A percentile compares a stretch with the other conserved stretches of the same genome.
Evolutionary conservation across 192 early-diverging fungal genomes (phyloP).

Genomic region (Coemansia sp.): DNA sequence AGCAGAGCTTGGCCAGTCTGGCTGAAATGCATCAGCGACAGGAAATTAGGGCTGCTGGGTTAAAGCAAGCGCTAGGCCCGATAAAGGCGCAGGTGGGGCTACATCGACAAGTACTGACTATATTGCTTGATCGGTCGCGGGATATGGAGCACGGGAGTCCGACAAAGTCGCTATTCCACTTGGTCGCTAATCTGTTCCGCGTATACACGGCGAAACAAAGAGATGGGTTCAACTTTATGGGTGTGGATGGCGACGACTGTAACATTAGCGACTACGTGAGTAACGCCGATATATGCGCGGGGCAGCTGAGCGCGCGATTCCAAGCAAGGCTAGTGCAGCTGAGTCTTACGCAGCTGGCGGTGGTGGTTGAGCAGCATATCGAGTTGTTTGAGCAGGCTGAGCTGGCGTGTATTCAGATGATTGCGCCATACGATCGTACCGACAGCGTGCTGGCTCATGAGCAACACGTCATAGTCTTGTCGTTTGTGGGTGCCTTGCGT

Average conservation of each 20-base stretch:
- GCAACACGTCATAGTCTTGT: conserved; percentile 32
- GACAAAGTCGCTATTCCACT: conserved; percentile 31
- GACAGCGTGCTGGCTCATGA: conserved; percentile 25
- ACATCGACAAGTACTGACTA: conserved; percentile 21
- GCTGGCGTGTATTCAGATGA: conserved; percentile 23
- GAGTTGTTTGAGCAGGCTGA: conserved; percentile 28
- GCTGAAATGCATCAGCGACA: conserved; percentile 24
- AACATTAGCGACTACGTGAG: neutral
- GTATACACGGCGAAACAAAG: neutral
- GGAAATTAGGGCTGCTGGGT: conserved; percentile 13
- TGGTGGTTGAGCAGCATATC: conserved; percentile 21
- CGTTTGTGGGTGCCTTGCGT: conserved; percentile 42
- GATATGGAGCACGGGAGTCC: conserved; percentile 27
- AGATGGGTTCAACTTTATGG: neutral
- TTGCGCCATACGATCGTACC: conserved; percentile 22
- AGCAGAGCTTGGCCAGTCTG: conserved; percentile 16
- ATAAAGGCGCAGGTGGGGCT: conserved; percentile 30
- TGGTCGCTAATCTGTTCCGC: conserved; percentile 16
- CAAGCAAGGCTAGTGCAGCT: conserved; percentile 13
- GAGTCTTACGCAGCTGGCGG: conserved; percentile 29
- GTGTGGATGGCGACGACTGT: neutral
- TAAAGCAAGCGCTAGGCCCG: conserved; percentile 13
- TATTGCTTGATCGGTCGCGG: conserved; percentile 23
- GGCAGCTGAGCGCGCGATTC: neutral
- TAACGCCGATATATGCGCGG: neutral